Percentiles rank a stretch among this genome's conserved stretches.
Conservation (phyloP, 2,329 filamentous ascomycete species). For the Ramichloridium luteum region DNA sequence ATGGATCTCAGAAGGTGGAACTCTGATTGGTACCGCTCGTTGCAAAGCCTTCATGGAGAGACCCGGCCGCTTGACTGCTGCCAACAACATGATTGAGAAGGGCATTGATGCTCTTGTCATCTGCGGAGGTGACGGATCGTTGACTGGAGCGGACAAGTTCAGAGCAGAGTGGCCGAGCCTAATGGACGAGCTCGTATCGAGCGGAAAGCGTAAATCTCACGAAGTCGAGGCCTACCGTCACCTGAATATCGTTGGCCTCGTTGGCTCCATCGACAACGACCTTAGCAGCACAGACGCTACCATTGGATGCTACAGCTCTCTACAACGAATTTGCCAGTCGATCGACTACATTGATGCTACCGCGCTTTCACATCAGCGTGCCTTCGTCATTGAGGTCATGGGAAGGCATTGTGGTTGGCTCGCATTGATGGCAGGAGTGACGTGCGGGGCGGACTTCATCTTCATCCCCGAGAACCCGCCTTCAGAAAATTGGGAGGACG, state of each 20-base stretch:
- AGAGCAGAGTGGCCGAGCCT: conserved; percentile 83
- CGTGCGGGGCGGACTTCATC: conserved; percentile 88
- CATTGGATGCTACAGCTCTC: conserved; percentile 89
- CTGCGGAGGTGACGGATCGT: conserved; percentile 89
- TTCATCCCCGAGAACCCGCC: conserved; percentile 95
- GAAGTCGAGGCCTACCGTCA: conserved; percentile 68
- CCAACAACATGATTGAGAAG: conserved; percentile 85
- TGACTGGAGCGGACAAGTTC: conserved; percentile 92
- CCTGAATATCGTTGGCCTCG: conserved; percentile 90
- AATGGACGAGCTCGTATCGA: conserved; percentile 69
- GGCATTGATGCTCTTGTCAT: conserved; percentile 95
- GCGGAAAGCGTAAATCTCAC: conserved; percentile 54
- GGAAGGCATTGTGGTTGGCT: conserved; percentile 96
- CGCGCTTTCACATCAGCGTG: conserved; percentile 82
- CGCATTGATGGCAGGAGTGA: conserved; percentile 89
- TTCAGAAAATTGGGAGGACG: conserved; percentile 71
- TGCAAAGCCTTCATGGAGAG: conserved; percentile 90
- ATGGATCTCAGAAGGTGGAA: conserved; percentile 87
- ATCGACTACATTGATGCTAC: conserved; percentile 97
- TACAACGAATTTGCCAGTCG: conserved; percentile 85
- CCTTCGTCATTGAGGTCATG: conserved; percentile 98
- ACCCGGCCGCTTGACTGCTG: conserved; percentile 66
- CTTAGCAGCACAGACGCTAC: conserved; percentile 95
- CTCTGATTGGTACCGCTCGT: conserved; percentile 86
- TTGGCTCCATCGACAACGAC: conserved; percentile 97